phyloP scores from a whole-genome alignment of 2,329 filamentous ascomycete species.

The Aspergillus niger region DNA sequence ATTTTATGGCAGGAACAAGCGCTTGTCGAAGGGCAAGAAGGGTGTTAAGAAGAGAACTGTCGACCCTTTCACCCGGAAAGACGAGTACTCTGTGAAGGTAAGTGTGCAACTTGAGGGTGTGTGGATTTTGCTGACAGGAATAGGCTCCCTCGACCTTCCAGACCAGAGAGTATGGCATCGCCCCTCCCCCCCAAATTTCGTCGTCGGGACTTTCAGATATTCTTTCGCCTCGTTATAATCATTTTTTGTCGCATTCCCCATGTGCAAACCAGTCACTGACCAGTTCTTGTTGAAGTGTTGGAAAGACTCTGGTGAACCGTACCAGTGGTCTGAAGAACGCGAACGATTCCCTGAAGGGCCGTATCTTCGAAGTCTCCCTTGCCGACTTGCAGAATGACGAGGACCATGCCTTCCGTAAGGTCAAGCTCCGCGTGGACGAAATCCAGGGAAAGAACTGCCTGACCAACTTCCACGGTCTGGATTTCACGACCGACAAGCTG shows the following conservation, averaged over 20 bases:
- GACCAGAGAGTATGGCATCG: constrained; percentile 80
- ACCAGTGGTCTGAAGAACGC: constrained; percentile 99
- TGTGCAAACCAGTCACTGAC: constrained; percentile 1
- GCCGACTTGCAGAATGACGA: constrained; percentile 99
- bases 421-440: constrained; percentile 98
- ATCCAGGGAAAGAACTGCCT: constrained; percentile 99
- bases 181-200: neutral
- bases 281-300: constrained; percentile 68
- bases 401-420: constrained; percentile 99
- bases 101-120: constrained; percentile 25
- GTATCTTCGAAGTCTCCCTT: constrained; percentile 97
- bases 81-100: constrained; percentile 98
- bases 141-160: constrained; percentile 94
- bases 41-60: constrained; percentile 99
- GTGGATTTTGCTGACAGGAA: constrained; percentile 21
- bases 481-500: constrained; percentile 99
- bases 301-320: constrained; percentile 99
- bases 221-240: constrained; percentile 11
- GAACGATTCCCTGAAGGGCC: constrained; percentile 98
- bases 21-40: constrained; percentile 99
- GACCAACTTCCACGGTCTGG: constrained; percentile 99
- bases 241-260: neutral
- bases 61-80: constrained; percentile 98
- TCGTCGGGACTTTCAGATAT: constrained; percentile 12
- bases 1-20: constrained; percentile 79